Evolutionary conservation across 1,139 yeast genomes (phyloP).

Genomic region (Wickerhamiella pararugosa): DNA sequence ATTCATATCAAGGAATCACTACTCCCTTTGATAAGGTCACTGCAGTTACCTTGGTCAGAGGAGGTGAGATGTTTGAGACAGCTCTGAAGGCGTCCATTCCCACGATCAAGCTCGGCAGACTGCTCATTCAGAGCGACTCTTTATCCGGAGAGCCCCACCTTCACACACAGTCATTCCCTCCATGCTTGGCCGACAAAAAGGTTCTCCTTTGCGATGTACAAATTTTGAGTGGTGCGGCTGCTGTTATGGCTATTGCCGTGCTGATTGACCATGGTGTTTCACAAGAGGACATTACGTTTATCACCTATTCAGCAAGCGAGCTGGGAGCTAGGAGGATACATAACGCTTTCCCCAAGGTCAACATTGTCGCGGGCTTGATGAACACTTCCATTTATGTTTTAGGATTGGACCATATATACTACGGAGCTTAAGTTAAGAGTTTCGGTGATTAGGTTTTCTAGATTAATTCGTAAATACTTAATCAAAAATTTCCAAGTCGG

Average conservation of each 20-base stretch:
- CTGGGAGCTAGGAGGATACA: constrained; percentile 62
- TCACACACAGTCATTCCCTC: constrained; percentile 56
- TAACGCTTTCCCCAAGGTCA: constrained; percentile 56
- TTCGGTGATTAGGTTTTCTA: not conserved
- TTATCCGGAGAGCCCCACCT: constrained; percentile 87
- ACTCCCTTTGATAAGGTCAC: constrained; percentile 34
- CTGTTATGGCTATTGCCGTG: constrained; percentile 87
- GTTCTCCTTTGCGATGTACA: constrained; percentile 75
- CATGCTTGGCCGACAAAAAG: constrained; percentile 26
- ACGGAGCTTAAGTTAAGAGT: constrained; percentile 40
- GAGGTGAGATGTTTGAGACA: constrained; percentile 84
- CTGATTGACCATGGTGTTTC: constrained; percentile 66
- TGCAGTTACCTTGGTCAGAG: constrained; percentile 69
- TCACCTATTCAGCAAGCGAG: constrained; percentile 66
- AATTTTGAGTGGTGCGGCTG: constrained; percentile 82
- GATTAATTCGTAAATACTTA: not conserved
- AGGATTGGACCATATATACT: constrained; percentile 64
- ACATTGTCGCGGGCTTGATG: constrained; percentile 54
- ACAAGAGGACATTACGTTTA: constrained; percentile 47
- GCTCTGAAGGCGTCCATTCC: constrained; percentile 66
- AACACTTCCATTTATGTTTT: constrained; percentile 27
- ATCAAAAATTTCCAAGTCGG: constrained; percentile 33
- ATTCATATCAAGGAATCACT: constrained; percentile 29
- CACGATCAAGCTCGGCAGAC: constrained; percentile 62
- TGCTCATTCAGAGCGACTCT: constrained; percentile 76